Percentiles rank a stretch among this genome's conserved stretches.
Conservation (phyloP, 106 monocot species). For the Hemerocallis citrina region DNA sequence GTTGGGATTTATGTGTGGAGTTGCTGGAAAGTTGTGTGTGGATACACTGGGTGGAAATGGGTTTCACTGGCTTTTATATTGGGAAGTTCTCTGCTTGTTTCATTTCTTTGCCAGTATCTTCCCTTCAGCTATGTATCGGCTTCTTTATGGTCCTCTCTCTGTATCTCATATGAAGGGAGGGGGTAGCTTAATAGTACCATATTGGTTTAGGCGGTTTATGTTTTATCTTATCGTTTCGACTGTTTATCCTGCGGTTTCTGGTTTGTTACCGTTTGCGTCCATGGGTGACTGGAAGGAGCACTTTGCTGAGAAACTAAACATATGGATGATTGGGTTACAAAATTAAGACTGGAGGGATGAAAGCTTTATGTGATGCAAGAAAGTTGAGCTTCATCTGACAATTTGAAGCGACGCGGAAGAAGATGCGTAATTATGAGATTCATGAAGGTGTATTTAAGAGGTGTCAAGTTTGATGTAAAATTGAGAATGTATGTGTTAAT, state of each 20-base stretch:
- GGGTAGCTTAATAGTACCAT: constrained; percentile 14
- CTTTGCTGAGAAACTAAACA: constrained; percentile 19
- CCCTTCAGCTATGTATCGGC: constrained; percentile 39
- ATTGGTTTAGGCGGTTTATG: constrained; percentile 40
- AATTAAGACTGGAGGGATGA: too few species aligned
- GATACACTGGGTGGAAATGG: constrained; percentile 86
- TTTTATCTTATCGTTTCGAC: constrained; percentile 45
- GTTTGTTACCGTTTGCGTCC: constrained; percentile 78
- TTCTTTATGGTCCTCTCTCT: constrained; percentile 55
- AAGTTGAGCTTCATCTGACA: too few species aligned
- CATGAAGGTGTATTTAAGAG: too few species aligned
- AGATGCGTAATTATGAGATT: too few species aligned
- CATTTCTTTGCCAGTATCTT: constrained; percentile 67
- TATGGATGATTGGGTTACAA: not conserved
- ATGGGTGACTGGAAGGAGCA: constrained; percentile 56
- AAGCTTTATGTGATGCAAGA: too few species aligned
- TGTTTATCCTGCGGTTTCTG: constrained; percentile 50
- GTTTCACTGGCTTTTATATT: constrained; percentile 62
- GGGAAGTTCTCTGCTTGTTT: constrained; percentile 69
- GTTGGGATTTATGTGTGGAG: constrained; percentile 63
- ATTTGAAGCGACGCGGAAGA: too few species aligned
- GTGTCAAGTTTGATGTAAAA: too few species aligned
- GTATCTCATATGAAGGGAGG: constrained; percentile 4
- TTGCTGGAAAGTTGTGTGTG: constrained; percentile 69
- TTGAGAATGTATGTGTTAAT: too few species aligned